phyloP scores from a whole-genome alignment of 805 yeast species.

The Yueomyces sinensis region DNA sequence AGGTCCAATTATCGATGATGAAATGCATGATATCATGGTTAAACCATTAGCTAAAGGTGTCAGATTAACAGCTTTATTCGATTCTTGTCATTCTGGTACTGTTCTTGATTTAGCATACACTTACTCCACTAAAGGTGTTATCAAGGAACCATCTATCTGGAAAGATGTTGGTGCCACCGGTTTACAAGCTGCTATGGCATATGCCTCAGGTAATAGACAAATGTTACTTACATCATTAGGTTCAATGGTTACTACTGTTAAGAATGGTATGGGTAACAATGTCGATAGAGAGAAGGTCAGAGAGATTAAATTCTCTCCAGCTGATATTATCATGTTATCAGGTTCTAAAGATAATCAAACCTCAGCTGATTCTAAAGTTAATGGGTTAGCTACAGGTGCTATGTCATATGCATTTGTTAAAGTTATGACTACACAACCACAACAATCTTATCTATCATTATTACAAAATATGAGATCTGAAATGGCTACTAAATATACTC shows the following conservation, averaged over 20 bases:
- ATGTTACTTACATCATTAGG: slow-evolving; percentile 32
- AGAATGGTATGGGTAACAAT: slow-evolving; percentile 25
- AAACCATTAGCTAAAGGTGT: slow-evolving; percentile 58
- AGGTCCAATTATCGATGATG: slow-evolving; percentile 65
- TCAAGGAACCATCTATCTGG: slow-evolving; percentile 69
- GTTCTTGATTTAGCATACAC: slow-evolving; percentile 68
- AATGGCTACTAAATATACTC: slow-evolving; percentile 52
- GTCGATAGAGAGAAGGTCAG: slow-evolving; percentile 32
- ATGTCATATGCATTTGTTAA: slow-evolving; percentile 68
- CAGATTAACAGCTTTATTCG: slow-evolving; percentile 67
- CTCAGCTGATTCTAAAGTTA: slow-evolving; percentile 66
- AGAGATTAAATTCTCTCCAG: slow-evolving; percentile 52
- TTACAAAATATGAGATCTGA: slow-evolving; percentile 58
- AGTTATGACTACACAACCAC: slow-evolving; percentile 46
- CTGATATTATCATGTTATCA: slow-evolving; percentile 62
- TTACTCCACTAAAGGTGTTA: slow-evolving; percentile 71
- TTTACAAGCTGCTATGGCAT: slow-evolving; percentile 42
- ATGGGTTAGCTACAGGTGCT: slow-evolving; percentile 68
- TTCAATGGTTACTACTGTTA: slow-evolving; percentile 31
- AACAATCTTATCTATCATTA: slow-evolving; percentile 55
- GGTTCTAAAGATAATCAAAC: slow-evolving; percentile 83
- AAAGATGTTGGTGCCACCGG: slow-evolving; percentile 65
- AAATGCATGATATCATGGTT: slow-evolving; percentile 60
- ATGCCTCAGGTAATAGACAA: slow-evolving; percentile 42
- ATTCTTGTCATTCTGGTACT: slow-evolving; percentile 80